Evolutionary conservation across 139 green algal genomes (phyloP).

Genomic region (Spirogloea muscicola): DNA sequence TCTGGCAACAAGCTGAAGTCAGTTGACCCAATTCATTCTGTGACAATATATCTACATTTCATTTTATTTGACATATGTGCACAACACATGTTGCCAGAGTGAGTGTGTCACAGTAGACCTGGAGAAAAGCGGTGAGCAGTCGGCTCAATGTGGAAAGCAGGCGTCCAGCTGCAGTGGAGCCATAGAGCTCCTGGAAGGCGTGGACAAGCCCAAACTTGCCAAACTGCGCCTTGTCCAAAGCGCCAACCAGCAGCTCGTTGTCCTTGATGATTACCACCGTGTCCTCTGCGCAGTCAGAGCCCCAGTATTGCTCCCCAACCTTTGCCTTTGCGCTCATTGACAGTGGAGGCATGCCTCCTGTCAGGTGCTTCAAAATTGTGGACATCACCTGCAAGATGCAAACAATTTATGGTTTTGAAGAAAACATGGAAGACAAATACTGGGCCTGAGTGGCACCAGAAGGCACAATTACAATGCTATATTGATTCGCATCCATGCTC

Average conservation of each 20-base stretch:
- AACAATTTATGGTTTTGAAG: too few species aligned
- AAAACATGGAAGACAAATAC: too few species aligned
- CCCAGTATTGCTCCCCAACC: slow-evolving; percentile 76
- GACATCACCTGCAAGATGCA: slow-evolving; percentile 73
- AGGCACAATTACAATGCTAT: too few species aligned
- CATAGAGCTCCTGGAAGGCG: slow-evolving; percentile 88
- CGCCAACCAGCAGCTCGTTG: slow-evolving; percentile 73
- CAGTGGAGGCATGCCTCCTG: slow-evolving; percentile 69
- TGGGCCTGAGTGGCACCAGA: too few species aligned
- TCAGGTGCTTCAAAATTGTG: slow-evolving; percentile 70
- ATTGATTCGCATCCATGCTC: too few species aligned
- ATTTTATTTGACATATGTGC: too few species aligned
- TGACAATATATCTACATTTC: too few species aligned
- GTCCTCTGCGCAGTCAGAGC: slow-evolving; percentile 51
- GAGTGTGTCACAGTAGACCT: too few species aligned
- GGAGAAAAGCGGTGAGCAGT: slow-evolving; percentile 78
- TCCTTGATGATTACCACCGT: slow-evolving; percentile 8
- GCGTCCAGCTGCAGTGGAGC: slow-evolving; percentile 64
- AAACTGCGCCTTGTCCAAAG: slow-evolving; percentile 92
- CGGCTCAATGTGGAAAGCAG: slow-evolving; percentile 76
- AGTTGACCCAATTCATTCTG: too few species aligned
- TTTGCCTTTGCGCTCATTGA: slow-evolving; percentile 68
- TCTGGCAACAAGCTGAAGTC: too few species aligned
- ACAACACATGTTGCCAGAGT: too few species aligned
- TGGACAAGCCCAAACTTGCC: slow-evolving; percentile 92